Evolutionary conservation across 2,329 filamentous ascomycete genomes (phyloP).

Genomic region (Epichloe gansuensis): DNA sequence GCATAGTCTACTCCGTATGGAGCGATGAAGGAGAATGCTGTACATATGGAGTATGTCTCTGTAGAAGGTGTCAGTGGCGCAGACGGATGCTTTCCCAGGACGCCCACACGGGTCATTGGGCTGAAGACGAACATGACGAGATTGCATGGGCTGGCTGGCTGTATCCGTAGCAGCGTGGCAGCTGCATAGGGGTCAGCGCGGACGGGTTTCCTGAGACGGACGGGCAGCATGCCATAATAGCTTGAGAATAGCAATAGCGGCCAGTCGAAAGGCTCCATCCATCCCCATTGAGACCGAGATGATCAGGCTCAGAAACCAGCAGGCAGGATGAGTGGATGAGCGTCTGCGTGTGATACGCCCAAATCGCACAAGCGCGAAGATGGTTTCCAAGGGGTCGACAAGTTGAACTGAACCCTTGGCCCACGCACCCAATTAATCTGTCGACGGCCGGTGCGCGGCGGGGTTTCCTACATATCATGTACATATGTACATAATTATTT

Average conservation of each 20-base stretch:
- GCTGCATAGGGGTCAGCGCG: not conserved
- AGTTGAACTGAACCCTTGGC: too few species aligned
- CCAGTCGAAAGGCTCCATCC: not conserved
- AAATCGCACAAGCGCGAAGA: constrained; percentile 8
- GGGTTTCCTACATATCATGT: not conserved
- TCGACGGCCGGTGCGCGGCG: too few species aligned
- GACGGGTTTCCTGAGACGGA: not conserved
- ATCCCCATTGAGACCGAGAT: not conserved
- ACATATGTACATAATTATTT: too few species aligned
- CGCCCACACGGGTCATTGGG: not conserved
- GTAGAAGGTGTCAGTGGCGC: not conserved
- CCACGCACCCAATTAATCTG: too few species aligned
- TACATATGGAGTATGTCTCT: not conserved
- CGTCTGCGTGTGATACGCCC: constrained; percentile 6
- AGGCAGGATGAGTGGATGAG: constrained; percentile 2
- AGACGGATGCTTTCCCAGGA: not conserved
- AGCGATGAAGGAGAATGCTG: not conserved
- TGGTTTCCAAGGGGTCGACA: constrained; percentile 5
- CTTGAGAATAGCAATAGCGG: not conserved
- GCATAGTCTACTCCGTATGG: not conserved
- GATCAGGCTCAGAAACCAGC: not conserved
- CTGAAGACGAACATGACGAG: not conserved
- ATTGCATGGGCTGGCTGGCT: not conserved
- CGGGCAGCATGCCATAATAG: not conserved
- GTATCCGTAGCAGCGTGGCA: not conserved